Evolutionary conservation across 1,284 basidiomycete genomes (phyloP), one percentile per base, ranked within the genome.

Genomic region (Apiotrichum veenhuisii): DNA sequence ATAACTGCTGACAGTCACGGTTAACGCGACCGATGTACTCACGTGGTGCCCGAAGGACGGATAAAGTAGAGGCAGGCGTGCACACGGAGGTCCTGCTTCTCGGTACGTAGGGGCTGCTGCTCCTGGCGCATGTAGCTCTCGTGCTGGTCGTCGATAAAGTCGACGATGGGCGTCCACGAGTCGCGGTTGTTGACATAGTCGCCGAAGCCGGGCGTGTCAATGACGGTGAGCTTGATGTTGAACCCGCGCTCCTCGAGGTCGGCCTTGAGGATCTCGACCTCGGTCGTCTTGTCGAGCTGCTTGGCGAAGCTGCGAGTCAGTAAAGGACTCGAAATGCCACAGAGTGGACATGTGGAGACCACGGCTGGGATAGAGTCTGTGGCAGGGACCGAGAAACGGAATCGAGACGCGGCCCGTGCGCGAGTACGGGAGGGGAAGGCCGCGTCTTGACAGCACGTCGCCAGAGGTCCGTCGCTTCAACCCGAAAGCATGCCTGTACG

Each of bases 171-270:
- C 22, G 86, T 83, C 95, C 95, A 99, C 43, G 90, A 92, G 78
- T 98, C 95, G 61, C 92, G 87, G 84, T 98, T 98, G 87, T 98
- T 98, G 80, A 98, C 93, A 73, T 98, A 98, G 87, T 98, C 95
- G 41, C 95, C 95, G 66, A 98, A 98, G 20, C 95, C 95, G 59
- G 95, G 95, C 23, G 94, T 98, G 79, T 98, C 95, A 70, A 98
- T 95, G 73, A 98, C 94, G 26, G 90, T 95, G 62, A 98, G 86
- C 83, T 98, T 98, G 82, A 97, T 94, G 79, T 94, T 96, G 86
- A 98, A 98, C 71, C 92, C 89, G 77, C 96, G 92, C 80, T 98
- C 95, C 79, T 98, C 96, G 33, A 99, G 86, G 80, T 97, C 89
- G 59, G 91, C 91, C 81, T 94, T 94, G 81, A 94, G 90, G 57